phyloP scores from a whole-genome alignment of 2,329 filamentous ascomycete species.

The Ceratocystis alfenasii region DNA sequence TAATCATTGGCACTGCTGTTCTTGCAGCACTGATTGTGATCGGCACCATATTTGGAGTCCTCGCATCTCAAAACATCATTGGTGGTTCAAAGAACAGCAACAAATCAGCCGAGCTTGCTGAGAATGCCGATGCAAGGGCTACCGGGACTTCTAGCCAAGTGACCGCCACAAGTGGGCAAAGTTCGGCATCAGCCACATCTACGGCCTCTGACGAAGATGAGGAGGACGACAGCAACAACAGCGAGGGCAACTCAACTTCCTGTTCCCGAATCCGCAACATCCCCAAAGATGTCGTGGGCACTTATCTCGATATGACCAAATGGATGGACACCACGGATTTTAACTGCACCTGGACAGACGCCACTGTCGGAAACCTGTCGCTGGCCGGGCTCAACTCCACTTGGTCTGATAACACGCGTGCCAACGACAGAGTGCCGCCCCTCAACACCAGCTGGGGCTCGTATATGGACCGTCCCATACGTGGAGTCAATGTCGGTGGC shows the following conservation, averaged over 20 bases:
- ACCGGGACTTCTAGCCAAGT: neutral
- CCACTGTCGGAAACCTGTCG: constrained; percentile 53
- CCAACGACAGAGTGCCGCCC: constrained; percentile 53
- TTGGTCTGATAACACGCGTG: constrained; percentile 54
- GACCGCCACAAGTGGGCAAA: neutral
- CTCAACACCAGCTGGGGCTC: constrained; percentile 48
- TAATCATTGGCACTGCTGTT: constrained; percentile 14
- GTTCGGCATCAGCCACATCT: neutral
- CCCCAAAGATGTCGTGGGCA: constrained; percentile 46
- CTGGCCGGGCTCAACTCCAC: constrained; percentile 58
- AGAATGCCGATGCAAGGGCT: neutral
- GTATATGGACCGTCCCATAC: constrained; percentile 53
- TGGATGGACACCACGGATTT: constrained; percentile 64
- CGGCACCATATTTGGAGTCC: constrained; percentile 18
- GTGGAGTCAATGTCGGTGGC: constrained; percentile 61
- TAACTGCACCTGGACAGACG: constrained; percentile 60
- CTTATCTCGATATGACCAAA: constrained; percentile 55
- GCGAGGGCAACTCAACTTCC: neutral
- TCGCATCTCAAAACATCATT: constrained; percentile 19
- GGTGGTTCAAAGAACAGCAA: constrained; percentile 1
- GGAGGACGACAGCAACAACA: neutral
- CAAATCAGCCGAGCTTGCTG: constrained; percentile 13
- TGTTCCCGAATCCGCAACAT: constrained; percentile 26
- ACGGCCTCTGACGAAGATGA: neutral
- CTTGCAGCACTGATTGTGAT: constrained; percentile 13